Conservation (phyloP, 148 eudicot genomes). For the Spergularia bocconei region DNA sequence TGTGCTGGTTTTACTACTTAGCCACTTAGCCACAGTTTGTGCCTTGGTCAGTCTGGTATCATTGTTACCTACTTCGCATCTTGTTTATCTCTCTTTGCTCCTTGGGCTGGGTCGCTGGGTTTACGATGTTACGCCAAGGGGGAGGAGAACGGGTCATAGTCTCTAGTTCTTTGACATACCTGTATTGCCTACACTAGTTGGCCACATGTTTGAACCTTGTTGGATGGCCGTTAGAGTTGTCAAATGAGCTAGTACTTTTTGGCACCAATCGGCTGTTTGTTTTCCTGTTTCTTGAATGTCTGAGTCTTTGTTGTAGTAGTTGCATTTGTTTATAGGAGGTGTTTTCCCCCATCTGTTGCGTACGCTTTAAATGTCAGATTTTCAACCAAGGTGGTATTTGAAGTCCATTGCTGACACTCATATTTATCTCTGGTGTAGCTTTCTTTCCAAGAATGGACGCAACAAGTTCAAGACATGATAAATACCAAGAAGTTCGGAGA, state of each 20-base stretch:
- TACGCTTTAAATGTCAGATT: too few relatives aligned
- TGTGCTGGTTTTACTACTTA: background rate
- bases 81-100: too few relatives aligned
- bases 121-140: too few relatives aligned
- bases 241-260: too few relatives aligned
- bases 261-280: background rate
- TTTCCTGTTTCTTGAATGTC: background rate
- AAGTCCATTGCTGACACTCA: background rate
- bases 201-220: too few relatives aligned
- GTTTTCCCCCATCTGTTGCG: too few relatives aligned
- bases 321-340: too few relatives aligned
- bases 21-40: background rate
- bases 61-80: background rate
- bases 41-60: background rate
- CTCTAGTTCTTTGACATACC: background rate
- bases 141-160: background rate
- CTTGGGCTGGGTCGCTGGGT: too few relatives aligned
- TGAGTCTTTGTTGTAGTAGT: background rate
- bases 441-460: constrained; percentile 99
- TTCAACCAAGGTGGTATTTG: background rate
- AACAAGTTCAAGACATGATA: constrained; percentile 97
- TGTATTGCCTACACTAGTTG: background rate
- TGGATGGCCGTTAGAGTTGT: too few relatives aligned
- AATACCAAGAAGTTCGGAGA: constrained; percentile 93
- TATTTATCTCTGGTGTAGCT: constrained; percentile 42